Base-by-base conservation (phyloP, 257 asterid genomes). In the Gentiana straminea region DNA sequence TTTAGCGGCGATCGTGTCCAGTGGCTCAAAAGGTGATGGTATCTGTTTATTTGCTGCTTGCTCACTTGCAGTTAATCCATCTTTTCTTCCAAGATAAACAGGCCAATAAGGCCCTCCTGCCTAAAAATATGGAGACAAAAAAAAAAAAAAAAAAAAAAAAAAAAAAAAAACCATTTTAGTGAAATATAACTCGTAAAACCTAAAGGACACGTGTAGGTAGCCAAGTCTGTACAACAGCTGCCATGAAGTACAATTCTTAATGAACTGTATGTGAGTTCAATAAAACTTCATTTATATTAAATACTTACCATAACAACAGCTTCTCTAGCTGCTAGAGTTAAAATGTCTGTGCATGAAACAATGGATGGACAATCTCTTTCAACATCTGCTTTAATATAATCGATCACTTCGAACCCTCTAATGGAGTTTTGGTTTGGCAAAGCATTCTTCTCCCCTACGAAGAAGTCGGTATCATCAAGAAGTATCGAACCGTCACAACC, bases 401-500 rank as follows among this genome's bases (percentile, higher is more conserved):
- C 93, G 3, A 84, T 84, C 5, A 79, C 68, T 32, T 87, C 96
- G 44, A 32, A 87, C 8, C 96, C 96, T 62, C 87, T 52, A 7
- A 4, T 70, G 8, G 96, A 88, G 24, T 81, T 82, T 11, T 75
- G 82, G 33, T 88, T 88, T 0, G 94, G 94, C 12, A 49, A 36
- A 54, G 93, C 87, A 49, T 72, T 80, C 64, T 87, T 84, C 73
- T 84, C 93, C 11, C 94, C 92, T 57, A 75, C 84, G 71, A 80
- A 73, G 49, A 68, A 71, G 1, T 60, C 34, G 0, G 85, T 80
- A 67, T 87, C 94, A 56, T 87, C 92, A 32, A 87, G 80, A 51
- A 87, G 87, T 49, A 87, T 65, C 0, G 96, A 87, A 41, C 79
- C 96, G 68, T 84, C 94, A 73, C 94, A 84, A 49, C 92, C 94